Conservation (phyloP, 805 yeast species). For the Saccharomycopsis javanensis region DNA sequence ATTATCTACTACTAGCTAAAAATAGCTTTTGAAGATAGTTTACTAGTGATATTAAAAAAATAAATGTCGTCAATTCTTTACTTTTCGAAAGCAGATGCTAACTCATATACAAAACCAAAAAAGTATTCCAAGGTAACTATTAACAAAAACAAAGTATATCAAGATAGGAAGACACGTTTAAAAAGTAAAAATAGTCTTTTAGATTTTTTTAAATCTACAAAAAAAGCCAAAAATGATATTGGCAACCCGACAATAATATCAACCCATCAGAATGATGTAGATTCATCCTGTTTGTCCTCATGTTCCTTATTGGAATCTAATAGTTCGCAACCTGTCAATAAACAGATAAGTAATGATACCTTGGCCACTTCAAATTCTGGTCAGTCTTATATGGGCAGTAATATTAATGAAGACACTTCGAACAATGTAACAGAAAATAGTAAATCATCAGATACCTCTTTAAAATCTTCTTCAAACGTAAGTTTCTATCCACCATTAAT, state of each 20-base stretch:
- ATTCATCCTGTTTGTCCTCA: background rate
- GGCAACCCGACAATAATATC: background rate
- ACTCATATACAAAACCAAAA: background rate
- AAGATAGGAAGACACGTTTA: background rate
- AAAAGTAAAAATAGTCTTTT: background rate
- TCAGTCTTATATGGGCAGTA: background rate
- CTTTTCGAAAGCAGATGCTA: background rate
- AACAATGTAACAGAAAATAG: background rate
- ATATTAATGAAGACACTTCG: background rate
- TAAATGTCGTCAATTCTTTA: conserved; percentile 1
- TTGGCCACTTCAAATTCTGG: background rate
- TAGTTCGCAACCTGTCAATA: background rate
- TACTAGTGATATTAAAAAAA: background rate
- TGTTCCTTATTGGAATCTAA: background rate
- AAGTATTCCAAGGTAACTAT: background rate
- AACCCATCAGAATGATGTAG: background rate
- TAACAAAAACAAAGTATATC: background rate
- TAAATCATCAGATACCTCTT: background rate
- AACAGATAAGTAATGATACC: background rate
- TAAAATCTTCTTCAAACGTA: background rate
- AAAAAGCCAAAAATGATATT: background rate
- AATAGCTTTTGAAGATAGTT: background rate
- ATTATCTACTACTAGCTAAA: background rate
- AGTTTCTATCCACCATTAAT: background rate
- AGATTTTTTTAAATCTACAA: background rate